Base-by-base conservation (phyloP, 768 basidiomycete species). In the Psilocybe cyanescens region DNA sequence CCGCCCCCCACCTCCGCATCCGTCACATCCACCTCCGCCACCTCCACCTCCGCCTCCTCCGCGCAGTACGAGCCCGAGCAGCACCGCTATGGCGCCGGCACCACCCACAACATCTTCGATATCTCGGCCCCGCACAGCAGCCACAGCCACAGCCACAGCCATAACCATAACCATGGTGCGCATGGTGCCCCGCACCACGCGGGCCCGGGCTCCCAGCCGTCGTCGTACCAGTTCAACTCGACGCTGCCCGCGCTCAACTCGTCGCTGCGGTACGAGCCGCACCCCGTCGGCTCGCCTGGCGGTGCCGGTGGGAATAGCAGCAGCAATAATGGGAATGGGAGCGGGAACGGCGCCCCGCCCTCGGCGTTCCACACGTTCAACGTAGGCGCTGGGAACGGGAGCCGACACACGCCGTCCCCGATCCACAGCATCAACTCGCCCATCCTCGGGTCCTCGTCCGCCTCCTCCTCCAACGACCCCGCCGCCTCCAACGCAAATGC, bases 231-330 rank as follows among this genome's bases (percentile, higher is more conserved):
- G 70, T 84, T 84, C 72, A 83, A 81, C 73, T 75, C 80, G 56
- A 79, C 85, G 2, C 72, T 83, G 12, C 81, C 83, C 2, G 79
- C 84, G 1, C 76, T 85, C 60, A 83, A 81, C 69, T 81, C 83
- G 19, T 76, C 78, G 56, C 77, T 86, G 63, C 79, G 83, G 16
- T 86, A 80, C 58, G 81, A 83, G 31, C 80, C 79, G 16, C 78
- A 79, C 57, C 76, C 79, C 1, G 76, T 77, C 12, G 29, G 35
- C 5, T 39, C 63, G 50, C 55, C 48, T 33, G 11, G 14, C 33
- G 14, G 51, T 11, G 33, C 35, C 3, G 35, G 33, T 33, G 19
- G 51, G 6, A 51, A 19, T 31, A 31, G 51, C 12, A 33, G 16
- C 35, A 16, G n/a, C 28, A 61, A 8, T 31, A 45, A 35, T 55